Evolutionary conservation across 257 asterid species (phyloP), one percentile per base, ranked within the genome.

Genomic region (Dorcoceras hygrometricum): DNA sequence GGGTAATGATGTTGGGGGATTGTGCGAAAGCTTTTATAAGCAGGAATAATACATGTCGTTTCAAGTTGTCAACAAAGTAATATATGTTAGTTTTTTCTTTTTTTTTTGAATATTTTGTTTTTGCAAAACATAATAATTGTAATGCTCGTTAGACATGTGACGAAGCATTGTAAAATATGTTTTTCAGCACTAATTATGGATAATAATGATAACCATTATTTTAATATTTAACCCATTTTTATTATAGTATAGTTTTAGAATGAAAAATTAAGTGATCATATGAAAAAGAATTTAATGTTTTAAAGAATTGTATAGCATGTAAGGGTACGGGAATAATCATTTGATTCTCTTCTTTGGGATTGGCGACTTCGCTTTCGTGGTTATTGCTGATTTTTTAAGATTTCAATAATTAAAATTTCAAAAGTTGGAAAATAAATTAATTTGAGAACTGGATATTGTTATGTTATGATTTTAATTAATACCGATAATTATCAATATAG

Each of bases 321-420:
- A 36, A 36, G 48, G 12, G 4, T 11, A 36, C 48, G 48, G 48
- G 48, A 11, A 36, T 12, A 36, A 36, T 36, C 18, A 36, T 36
- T 2, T 36, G 48, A 36, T 36, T 36, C 48, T 36, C 48, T 36
- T 36, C 48, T 36, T 36, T 10, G 48, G 48, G 48, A 10, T 36
- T 5, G 18, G 48, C 48, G 18, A 10, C 18, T 36, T 36, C 0
- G 48, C 48, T 36, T 36, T 36, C 4, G 48, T 10, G 5, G 16
- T 36, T 36, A 24, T 31, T n/a, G 50, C 70, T 50, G 61, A 27
- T 20, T 26, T 48, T 20, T 26, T 48, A n/a, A 65, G 20, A 65
- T 23, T 18, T 25, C n/a, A 26, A 65, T 48, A 50, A 5, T 65
- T n/a, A 65, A 65, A 50, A 8, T 65, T 26, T 9, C 48, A 23